Evolutionary conservation across 164 flowering plant species (phyloP), one percentile per base, ranked within the genome.

Genomic region (Magnolia officinalis): DNA sequence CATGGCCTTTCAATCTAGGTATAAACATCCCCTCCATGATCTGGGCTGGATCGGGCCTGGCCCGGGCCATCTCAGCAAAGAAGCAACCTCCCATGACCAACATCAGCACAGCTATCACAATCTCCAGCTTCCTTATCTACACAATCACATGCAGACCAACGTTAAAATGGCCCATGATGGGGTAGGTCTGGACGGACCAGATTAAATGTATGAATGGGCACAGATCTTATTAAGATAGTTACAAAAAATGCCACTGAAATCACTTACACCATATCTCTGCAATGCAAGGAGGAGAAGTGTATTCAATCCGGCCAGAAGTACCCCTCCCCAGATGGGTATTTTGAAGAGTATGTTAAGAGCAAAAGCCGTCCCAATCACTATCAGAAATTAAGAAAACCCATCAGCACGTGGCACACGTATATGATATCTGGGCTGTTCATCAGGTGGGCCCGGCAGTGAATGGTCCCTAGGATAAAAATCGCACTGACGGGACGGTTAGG

Each of bases 1-100:
- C 98, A 78, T 82, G 76, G 71, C 95, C 97, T 75, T 90, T 90
- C 21, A 95, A 90, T 80, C 88, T 90, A 13, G 63, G 79, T 18
- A 72, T 31, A 26, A 77, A 72, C 65, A 77, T 64, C 21, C 71
- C 75, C 37, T 16, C 50, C 13, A 66, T 8, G 20, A 80, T n/a
- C n/a, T 80, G 79, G 4, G 18, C 10, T 0, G 71, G 50, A 6
- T 21, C 45, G 45, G 82, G 82, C 45, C 29, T 51, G 51, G 76
- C 77, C 2, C 64, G 71, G 8, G 18, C 74, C 74, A 80, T 59
- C 77, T 31, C 79, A 6, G 29, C 68, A 5, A 72, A 69, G 74
- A 76, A 77, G 77, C 79, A 73, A n/a, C 51, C 74, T 4, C 76
- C 79, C 67, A 73, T 63, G 8, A 63, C 68, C 19, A 73, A 21